These are phyloP conservation scores for Candida vartiovaarae DNA, from an alignment of 805 yeast species.

Conservation along the genomic window DNA sequence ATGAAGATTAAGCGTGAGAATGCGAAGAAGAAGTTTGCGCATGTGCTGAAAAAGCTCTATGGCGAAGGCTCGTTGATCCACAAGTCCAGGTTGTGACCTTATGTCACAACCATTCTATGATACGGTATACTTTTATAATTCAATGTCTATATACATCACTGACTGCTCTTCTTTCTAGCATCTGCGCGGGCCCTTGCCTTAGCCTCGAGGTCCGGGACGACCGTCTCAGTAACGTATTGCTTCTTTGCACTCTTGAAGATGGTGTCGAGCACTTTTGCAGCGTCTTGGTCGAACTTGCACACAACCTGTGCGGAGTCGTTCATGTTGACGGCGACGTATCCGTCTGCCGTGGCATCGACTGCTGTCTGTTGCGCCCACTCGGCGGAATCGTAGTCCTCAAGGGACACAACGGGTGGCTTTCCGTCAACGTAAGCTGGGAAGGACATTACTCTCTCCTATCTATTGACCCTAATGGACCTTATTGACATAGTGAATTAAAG, in stretches of 20 bases:
- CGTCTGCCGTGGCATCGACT: slow-evolving; percentile 30
- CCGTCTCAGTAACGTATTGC: slow-evolving; percentile 14
- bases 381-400: slow-evolving; percentile 43
- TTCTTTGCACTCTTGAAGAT: slow-evolving; percentile 42
- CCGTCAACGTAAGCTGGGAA: slow-evolving; percentile 40
- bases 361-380: slow-evolving; percentile 46
- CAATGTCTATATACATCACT: background rate
- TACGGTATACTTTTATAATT: background rate
- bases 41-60: slow-evolving; percentile 37
- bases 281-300: slow-evolving; percentile 34
- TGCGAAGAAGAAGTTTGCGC: slow-evolving; percentile 38
- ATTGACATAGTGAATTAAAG: no score
- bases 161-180: background rate
- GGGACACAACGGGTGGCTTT: slow-evolving; percentile 38
- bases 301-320: slow-evolving; percentile 36
- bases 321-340: slow-evolving; percentile 40
- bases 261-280: slow-evolving; percentile 31
- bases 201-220: background rate
- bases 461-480: background rate
- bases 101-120: background rate
- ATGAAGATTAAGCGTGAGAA: slow-evolving; percentile 46
- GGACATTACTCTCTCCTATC: slow-evolving; percentile 5
- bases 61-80: slow-evolving; percentile 39
- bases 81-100: slow-evolving; percentile 15
- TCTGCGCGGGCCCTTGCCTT: background rate